phyloP scores from a whole-genome alignment of 208 protist genomes.

The Acanthamoeba sp. region DNA sequence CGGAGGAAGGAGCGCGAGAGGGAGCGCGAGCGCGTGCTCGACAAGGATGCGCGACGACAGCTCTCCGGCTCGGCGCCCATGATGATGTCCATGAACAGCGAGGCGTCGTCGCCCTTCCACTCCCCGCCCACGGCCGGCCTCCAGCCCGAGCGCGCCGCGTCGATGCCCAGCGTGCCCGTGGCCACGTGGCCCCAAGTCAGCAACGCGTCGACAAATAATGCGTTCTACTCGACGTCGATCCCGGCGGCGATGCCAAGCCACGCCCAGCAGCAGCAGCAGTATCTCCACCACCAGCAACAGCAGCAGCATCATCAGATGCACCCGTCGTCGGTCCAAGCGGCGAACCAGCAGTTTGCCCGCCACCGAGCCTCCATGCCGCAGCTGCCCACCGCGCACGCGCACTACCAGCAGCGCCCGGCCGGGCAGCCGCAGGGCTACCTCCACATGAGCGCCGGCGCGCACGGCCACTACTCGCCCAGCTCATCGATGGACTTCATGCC shows the following conservation, averaged over 20 bases:
- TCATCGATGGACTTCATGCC: conserved; percentile 22
- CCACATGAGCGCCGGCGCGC: neutral
- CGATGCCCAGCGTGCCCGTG: conserved; percentile 15
- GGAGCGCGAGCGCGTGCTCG: neutral
- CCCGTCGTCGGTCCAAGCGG: neutral
- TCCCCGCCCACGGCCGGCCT: neutral
- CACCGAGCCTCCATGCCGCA: neutral
- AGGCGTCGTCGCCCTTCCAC: neutral
- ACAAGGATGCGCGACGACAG: neutral
- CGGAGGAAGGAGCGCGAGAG: conserved; percentile 33
- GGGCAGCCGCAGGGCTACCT: neutral
- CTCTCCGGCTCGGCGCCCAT: neutral
- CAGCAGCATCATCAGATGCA: neutral
- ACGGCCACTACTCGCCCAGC: neutral
- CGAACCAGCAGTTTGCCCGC: neutral
- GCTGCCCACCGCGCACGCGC: neutral
- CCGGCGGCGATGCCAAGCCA: neutral
- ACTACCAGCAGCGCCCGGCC: neutral
- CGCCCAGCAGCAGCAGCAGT: neutral
- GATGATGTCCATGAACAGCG: neutral
- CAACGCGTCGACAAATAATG: too few relatives aligned
- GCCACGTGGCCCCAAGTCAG: neutral
- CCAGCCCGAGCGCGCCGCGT: neutral
- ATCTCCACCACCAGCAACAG: neutral
- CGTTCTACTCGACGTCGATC: neutral